Base-by-base conservation (phyloP, 768 basidiomycete genomes). In the Russula abietina region DNA sequence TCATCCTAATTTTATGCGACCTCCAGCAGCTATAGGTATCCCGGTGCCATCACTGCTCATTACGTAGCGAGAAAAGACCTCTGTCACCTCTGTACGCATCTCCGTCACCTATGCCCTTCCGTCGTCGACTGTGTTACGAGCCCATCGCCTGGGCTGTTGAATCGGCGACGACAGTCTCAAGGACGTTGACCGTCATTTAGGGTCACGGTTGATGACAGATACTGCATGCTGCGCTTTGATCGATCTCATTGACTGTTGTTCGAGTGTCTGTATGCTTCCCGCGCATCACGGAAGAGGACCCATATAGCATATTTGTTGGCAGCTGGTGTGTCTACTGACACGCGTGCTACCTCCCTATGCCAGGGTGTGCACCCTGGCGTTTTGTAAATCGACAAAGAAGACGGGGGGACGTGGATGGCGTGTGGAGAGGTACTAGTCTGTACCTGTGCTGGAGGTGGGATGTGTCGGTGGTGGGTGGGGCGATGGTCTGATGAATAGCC, bases 191-290 rank as follows among this genome's bases (percentile, higher is more conserved):
- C 4, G 9, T 52, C n/a, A 17, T 43, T 41, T 38, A 51, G 22
- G 75, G 76, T 0, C 89, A 79, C 70, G 86, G 88, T 66, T 22
- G 67, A 81, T 19, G 75, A 89, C 55, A 3, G 88, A 91, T 73
- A n/a, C n/a, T n/a, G n/a, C n/a, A 76, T 91, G 12, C 77, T 91
- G 28, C 86, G 89, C 72, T 88, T 89, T 70, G 76, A 83, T 69
- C 67, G 69, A 57, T 86, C 83, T 48, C 88, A 89, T 70, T 78
- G 76, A 60, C 78, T 72, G 24, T 78, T 89, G 41, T 70, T 89
- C 28, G 64, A 71, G 4, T 85, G 70, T 86, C 22, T 68, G 68
- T 0, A 68, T 74, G 30, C 78, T 90, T 14, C 79, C 90, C 11
- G 71, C 75, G 14, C 78, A 71, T 48, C 70, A 73, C 1, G 54